Conservation (phyloP, 495 filamentous ascomycete species). For the Xylaria sp. region DNA sequence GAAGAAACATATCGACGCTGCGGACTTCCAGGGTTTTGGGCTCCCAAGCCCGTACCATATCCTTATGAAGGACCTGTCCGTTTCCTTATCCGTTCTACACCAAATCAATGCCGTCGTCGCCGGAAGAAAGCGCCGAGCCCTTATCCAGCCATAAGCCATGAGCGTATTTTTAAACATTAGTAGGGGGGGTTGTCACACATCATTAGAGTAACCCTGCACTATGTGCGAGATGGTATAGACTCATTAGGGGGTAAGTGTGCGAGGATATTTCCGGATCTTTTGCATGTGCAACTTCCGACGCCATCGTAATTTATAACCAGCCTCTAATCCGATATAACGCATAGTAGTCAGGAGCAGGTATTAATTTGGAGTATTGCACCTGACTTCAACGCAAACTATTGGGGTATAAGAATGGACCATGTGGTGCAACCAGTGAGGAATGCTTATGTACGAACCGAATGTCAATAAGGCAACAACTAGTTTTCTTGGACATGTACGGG, state of each 20-base stretch:
- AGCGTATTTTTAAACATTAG: constrained; percentile 18
- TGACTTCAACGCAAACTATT: constrained; percentile 10
- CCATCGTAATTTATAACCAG: constrained; percentile 11
- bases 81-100: constrained; percentile 31
- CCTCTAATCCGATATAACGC: constrained; percentile 16
- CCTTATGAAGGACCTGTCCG: constrained; percentile 24
- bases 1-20: constrained; percentile 4
- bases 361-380: constrained; percentile 5
- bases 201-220: background rate
- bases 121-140: constrained; percentile 25
- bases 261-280: background rate
- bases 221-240: constrained; percentile 7
- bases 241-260: background rate
- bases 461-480: constrained; percentile 1
- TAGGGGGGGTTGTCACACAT: background rate
- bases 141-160: constrained; percentile 26
- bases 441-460: constrained; percentile 9
- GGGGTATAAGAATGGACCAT: background rate
- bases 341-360: background rate
- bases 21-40: background rate
- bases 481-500: constrained; percentile 29
- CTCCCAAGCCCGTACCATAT: constrained; percentile 17
- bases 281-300: background rate
- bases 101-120: constrained; percentile 21
- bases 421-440: background rate